Conservation (phyloP, 2,329 filamentous ascomycete genomes). For the Cordyceps militaris region DNA sequence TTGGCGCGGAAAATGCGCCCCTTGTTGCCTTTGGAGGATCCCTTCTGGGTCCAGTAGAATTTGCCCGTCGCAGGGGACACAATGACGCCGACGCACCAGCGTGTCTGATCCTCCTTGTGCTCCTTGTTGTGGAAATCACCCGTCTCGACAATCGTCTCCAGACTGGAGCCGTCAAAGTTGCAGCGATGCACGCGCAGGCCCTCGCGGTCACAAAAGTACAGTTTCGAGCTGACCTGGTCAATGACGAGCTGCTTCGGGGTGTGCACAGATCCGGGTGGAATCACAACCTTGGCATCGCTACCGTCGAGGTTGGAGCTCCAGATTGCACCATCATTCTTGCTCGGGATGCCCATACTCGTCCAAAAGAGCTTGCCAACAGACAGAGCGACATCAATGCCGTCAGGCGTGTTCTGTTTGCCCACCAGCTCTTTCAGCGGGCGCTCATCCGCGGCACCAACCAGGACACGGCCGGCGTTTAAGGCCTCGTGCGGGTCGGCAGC, state of each 20-base stretch:
- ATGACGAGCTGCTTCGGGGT: conserved; percentile 41
- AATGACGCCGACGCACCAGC: conserved; percentile 51
- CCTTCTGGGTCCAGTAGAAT: conserved; percentile 57
- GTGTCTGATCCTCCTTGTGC: conserved; percentile 25
- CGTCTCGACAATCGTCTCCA: conserved; percentile 34
- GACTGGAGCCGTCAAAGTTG: conserved; percentile 31
- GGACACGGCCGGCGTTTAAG: conserved; percentile 14
- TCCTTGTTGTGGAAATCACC: conserved; percentile 20
- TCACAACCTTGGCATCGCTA: conserved; percentile 33
- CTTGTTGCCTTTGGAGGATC: conserved; percentile 39
- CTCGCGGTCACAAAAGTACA: conserved; percentile 40
- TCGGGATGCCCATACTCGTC: conserved; percentile 41
- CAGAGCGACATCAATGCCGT: conserved; percentile 35
- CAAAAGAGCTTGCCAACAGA: conserved; percentile 35
- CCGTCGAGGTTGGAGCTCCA: conserved; percentile 44
- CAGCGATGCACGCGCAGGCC: conserved; percentile 34
- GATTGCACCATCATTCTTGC: conserved; percentile 35
- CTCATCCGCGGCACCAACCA: conserved; percentile 16
- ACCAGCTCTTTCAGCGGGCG: conserved; percentile 16
- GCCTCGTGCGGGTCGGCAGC: conserved; percentile 6
- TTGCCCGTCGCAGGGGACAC: conserved; percentile 35
- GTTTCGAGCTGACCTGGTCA: conserved; percentile 21
- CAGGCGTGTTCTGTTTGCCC: conserved; percentile 28
- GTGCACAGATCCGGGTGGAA: conserved; percentile 37
- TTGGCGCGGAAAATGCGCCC: conserved; percentile 47